Conservation (phyloP, 768 basidiomycete genomes). For the Leccinum boreale region DNA sequence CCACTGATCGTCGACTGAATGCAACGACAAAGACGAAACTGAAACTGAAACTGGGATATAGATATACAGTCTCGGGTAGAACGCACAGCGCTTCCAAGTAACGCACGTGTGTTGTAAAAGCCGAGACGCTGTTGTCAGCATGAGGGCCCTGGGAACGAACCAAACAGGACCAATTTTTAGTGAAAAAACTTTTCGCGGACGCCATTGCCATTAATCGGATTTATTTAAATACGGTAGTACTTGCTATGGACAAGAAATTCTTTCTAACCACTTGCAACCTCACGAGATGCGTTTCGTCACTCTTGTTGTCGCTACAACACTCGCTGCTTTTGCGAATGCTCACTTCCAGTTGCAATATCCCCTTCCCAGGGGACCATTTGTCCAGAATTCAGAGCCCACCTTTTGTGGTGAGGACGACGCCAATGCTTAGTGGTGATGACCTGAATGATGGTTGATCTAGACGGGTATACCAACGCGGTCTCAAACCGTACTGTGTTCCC, state of each 20-base stretch:
- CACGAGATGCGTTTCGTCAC: slow-evolving; percentile 34
- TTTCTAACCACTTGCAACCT: neutral
- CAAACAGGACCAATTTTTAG: slow-evolving; percentile 21
- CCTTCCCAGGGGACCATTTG: slow-evolving; percentile 65
- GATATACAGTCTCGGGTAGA: neutral
- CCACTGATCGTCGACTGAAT: neutral
- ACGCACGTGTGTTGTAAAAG: neutral
- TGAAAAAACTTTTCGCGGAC: slow-evolving; percentile 19
- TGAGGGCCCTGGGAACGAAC: neutral
- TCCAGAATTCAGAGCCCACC: slow-evolving; percentile 49
- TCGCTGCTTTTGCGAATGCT: slow-evolving; percentile 48
- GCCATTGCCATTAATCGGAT: neutral
- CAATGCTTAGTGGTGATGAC: neutral
- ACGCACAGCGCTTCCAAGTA: neutral
- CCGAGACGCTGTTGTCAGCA: neutral
- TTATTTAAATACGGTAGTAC: slow-evolving; percentile 5
- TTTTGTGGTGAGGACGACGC: slow-evolving; percentile 60
- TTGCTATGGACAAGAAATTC: neutral
- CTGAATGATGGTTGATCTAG: slow-evolving; percentile 33
- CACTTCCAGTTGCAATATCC: slow-evolving; percentile 86
- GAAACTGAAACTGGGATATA: neutral
- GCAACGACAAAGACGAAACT: neutral
- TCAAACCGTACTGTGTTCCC: slow-evolving; percentile 68
- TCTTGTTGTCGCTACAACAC: slow-evolving; percentile 34
- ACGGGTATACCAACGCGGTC: slow-evolving; percentile 56